Base-by-base conservation (phyloP, 768 basidiomycete genomes). In the Dentipellis sp. region DNA sequence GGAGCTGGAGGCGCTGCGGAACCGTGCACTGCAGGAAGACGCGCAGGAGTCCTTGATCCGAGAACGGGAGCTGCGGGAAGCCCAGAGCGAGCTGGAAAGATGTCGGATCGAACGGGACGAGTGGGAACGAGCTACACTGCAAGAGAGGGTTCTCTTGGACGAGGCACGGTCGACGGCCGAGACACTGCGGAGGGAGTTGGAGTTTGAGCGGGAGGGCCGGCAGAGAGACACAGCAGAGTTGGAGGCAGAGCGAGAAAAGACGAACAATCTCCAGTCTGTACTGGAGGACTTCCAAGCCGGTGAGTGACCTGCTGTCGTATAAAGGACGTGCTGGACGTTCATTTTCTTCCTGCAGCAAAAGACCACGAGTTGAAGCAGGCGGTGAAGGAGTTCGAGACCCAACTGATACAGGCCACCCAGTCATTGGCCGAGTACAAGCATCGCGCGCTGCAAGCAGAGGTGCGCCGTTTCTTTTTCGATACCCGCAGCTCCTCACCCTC, bases 261-360 rank as follows among this genome's bases (percentile, higher is more conserved):
- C 84, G 4, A 74, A 70, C 7, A 98, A 98, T 70, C 68, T 99
- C 57, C 91, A 97, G 68, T 86, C 88, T 3, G 97, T 99, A 3
- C 72, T 99, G 63, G 86, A 91, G 65, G 97, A 98, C 70, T 99
- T 98, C 72, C 93, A 98, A 72, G 76, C 84, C 53, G 87, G 95
- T 94, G 63, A 57, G 23, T 45, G 49, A 55, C 53, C 9, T 40
- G 6, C 19, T 38, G 14, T 16, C 17, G 14, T n/a, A 14, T 37
- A 10, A 45, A 37, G 46, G 62, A 49, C 3, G 29, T 29, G 29
- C 29, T 29, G 29, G 29, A 29, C 29, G 29, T 29, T 61, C 22
- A 53, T 65, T 46, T 55, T 36, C 52, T 53, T 57, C 45, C 53
- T 17, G 22, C 65, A 97, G 94, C 86, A 1, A 97, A 91, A 70